Evolutionary conservation across 1,284 basidiomycete species (phyloP), one percentile per base, ranked within the genome.

Genomic region (Singerocomus rubriflavus): DNA sequence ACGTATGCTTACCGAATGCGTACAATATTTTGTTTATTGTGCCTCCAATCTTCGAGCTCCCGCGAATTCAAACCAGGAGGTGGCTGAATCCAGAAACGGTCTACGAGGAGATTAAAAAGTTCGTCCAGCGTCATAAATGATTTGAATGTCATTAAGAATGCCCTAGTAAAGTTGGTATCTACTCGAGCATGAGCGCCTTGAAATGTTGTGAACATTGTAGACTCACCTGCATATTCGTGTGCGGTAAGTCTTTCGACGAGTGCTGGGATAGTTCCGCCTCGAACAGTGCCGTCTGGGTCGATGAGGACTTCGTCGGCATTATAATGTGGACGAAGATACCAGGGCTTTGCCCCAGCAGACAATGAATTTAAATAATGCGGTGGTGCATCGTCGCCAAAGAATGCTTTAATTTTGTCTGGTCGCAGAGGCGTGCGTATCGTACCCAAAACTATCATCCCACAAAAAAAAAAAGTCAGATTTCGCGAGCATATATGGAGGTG

Each of bases 71-170:
- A 62, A 4, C 71, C 75, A 0, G 75, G 69, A 1, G 89, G 90
- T 1, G 82, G 73, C 13, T 73, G 62, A 29, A 89, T 78, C 62
- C 79, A 78, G 70, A 86, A 92, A 7, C 90, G 80, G 48, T 79
- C 73, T 7, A 83, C 73, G 17, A 93, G 74, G 21, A 83, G 69
- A 37, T 82, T 77, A 49, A 92, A 78, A 30, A 92, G 69, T 53
- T 84, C 78, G 35, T 83, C 75, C 0, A 84, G 73, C 2, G 80
- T 81, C 41, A 84, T 85, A 65, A 92, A 93, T 0, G 86, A 88
- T 54, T 87, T 84, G 73, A 88, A 91, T 4, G 90, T 92, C 72
- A 90, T 80, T 46, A 92, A 68, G 75, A 93, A 93, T 14, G 87
- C 84, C 58, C 83, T 81, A 58, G 81, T 84, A 68, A 87, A 92